Evolutionary conservation across 2,329 filamentous ascomycete genomes (phyloP).

Genomic region (Fusarium compactum): DNA sequence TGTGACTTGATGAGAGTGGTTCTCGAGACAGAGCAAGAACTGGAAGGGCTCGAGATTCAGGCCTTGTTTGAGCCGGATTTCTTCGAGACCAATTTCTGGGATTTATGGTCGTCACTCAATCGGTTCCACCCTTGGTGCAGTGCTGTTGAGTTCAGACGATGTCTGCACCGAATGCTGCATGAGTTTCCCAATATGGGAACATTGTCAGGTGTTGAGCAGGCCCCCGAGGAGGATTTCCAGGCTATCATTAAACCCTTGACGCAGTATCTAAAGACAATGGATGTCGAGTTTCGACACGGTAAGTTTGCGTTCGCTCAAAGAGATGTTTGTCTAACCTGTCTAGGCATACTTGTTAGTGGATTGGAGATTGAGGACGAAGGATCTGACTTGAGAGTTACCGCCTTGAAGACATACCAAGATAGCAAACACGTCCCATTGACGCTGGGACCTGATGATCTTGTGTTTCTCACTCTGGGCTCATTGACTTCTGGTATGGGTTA

Average conservation of each 20-base stretch:
- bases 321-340: slow-evolving; percentile 15
- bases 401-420: slow-evolving; percentile 39
- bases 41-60: slow-evolving; percentile 46
- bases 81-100: slow-evolving; percentile 48
- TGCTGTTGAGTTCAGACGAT: slow-evolving; percentile 46
- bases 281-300: slow-evolving; percentile 47
- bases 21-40: slow-evolving; percentile 44
- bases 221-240: slow-evolving; percentile 45
- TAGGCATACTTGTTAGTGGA: slow-evolving; percentile 45
- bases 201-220: slow-evolving; percentile 43
- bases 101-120: slow-evolving; percentile 47
- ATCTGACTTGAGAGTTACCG: slow-evolving; percentile 36
- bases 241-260: slow-evolving; percentile 46
- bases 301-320: neutral
- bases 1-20: slow-evolving; percentile 48
- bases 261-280: slow-evolving; percentile 46
- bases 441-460: slow-evolving; percentile 30
- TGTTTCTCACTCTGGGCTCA: slow-evolving; percentile 42
- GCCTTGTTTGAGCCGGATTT: slow-evolving; percentile 45
- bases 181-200: slow-evolving; percentile 48
- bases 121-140: slow-evolving; percentile 48
- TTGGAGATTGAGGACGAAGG: slow-evolving; percentile 42
- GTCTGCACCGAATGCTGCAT: slow-evolving; percentile 44
- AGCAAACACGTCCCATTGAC: slow-evolving; percentile 24
- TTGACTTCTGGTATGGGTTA: slow-evolving; percentile 47